Evolutionary conservation across 495 filamentous ascomycete species (phyloP), one percentile per base, ranked within the genome.

Genomic region (Copromyces sp.): DNA sequence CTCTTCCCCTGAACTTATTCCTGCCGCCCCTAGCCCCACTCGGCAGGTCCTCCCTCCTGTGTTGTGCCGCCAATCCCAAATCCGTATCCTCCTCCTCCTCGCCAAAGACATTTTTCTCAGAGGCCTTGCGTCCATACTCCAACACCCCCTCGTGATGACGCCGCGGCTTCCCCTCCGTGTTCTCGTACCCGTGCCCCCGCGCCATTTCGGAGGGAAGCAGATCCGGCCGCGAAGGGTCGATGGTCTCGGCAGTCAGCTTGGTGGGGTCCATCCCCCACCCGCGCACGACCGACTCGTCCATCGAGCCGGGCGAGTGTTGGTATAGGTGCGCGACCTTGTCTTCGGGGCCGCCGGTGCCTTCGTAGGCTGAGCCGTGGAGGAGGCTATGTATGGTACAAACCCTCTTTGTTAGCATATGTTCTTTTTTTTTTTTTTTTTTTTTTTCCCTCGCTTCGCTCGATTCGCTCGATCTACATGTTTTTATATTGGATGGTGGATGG

Each of bases 291-390:
- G 77, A 59, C 69, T 79, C 75, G 69, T 80, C 73, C 20, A 75
- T 47, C 68, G 68, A 68, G 29, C 78, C 78, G 38, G 75, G 76
- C 37, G 72, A 75, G 69, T 81, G 78, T 29, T 76, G 75, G 70
- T 76, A 77, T 39, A 78, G 69, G 35, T 78, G 75, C 7, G 76
- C 74, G 9, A 78, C 53, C 68, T 81, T 83, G 53, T 82, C 75
- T 65, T 79, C 76, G 0, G 80, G 78, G 0, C 80, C 81, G 61
- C 80, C 80, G 9, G 71, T 39, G 42, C 80, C 80, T 69, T 81
- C 78, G 73, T 78, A 82, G 71, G 78, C 74, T 3, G 44, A 69
- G 32, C 76, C 76, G 71, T 71, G 74, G 41, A 75, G 9, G 41
- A 72, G 68, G 29, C 76, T 77, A n/a, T n/a, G n/a, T n/a, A n/a